Base-by-base conservation (phyloP, 306 rosid species). In the Coriaria nepalensis region DNA sequence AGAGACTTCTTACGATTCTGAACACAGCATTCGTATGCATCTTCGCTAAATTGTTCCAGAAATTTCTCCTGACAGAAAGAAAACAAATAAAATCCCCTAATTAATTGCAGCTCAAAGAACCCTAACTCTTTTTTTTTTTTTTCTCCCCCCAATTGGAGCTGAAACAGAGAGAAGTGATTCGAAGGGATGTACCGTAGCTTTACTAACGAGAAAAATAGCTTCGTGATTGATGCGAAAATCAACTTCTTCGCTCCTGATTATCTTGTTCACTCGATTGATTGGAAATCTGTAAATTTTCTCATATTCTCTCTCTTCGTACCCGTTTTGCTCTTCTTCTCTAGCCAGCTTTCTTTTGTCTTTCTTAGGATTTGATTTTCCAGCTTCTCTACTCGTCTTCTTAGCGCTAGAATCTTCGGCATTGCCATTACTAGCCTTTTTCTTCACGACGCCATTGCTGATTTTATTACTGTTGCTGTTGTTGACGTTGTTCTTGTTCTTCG, bases 11-110 rank as follows among this genome's bases (percentile, higher is more conserved):
- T 90, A 0, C 82, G 82, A 42, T 84, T 90, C 68, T 61, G 70
- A 44, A 59, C 81, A 60, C 59, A 62, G 49, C 57, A 35, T 12
- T 68, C 63, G 67, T 73, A 63, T 6, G 82, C 70, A 8, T 90
- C 95, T 49, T 60, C 64, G 29, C 80, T 53, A 36, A 84, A 77
- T 46, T 70, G 83, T 46, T 75, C 68, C 7, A 90, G 80, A 35
- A 90, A 90, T 76, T 68, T 84, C 85, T 79, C 97, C 97, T 90
- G 75, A 59, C 67, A 32, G 14, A 12, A 6, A 46, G 12, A 15
- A 29, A 6, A 34, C n/a, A 13, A 13, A 43, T 2, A n/a, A 46
- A 38, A 46, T 10, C 33, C 48, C 10, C 12, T 14, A 50, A 33
- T 32, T n/a, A 34, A 34, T 10, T 50, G 34, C 35, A 5, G 14